Evolutionary conservation across 495 filamentous ascomycete species (phyloP).

Genomic region (Penicillium ochrochloron): DNA sequence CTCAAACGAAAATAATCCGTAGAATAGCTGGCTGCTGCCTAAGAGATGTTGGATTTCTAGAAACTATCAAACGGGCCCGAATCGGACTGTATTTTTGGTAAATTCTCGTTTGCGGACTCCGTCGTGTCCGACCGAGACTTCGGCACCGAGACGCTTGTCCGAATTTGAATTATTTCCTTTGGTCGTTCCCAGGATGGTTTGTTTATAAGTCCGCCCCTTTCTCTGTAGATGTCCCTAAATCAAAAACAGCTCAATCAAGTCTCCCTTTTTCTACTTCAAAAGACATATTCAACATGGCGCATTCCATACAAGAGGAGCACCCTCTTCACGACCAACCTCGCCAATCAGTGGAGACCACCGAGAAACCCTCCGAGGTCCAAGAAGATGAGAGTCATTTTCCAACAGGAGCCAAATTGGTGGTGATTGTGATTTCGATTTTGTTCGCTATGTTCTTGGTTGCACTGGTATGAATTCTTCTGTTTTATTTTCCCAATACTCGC

Average conservation of each 20-base stretch:
- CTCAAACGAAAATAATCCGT: no score
- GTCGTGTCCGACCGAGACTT: background rate
- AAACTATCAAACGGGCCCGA: no score
- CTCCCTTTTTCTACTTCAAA: background rate
- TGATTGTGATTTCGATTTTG: constrained; percentile 5
- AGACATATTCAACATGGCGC: background rate
- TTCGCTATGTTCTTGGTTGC: constrained; percentile 15
- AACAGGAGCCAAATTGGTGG: background rate
- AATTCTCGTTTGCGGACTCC: no score
- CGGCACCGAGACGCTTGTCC: background rate
- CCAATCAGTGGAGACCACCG: background rate
- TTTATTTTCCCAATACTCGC: background rate
- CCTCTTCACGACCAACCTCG: constrained; percentile 1
- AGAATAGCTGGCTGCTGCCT: no score
- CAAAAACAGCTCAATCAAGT: background rate
- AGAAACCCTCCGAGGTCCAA: background rate
- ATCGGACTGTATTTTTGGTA: no score
- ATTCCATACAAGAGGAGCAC: background rate
- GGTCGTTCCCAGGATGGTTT: background rate
- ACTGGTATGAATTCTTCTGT: background rate
- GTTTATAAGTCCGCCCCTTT: background rate
- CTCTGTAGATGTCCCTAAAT: background rate
- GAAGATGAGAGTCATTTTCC: background rate
- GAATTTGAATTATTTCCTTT: background rate
- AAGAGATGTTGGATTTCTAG: no score